A percentile compares a stretch with the other conserved stretches of the same genome.
These are phyloP conservation scores for Aegilops speltoides DNA, from an alignment of 176 grass and related monocot species.

Conservation along the genomic window DNA sequence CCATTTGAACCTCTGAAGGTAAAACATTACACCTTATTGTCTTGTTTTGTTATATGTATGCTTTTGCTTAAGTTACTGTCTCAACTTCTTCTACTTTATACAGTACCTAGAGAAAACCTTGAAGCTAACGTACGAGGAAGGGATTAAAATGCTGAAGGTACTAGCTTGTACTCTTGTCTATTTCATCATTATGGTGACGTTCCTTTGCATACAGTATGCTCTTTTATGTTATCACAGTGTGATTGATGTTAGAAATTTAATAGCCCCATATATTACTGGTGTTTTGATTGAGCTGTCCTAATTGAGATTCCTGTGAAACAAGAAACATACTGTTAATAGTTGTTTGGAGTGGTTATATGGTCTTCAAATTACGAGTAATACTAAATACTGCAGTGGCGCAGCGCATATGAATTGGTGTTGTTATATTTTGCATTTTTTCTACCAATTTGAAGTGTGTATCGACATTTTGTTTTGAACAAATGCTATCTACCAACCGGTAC, in stretches of 20 bases:
- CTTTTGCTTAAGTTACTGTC: neutral
- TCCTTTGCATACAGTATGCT: neutral
- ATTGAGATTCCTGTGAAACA: neutral
- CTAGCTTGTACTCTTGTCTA: neutral
- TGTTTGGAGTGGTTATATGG: neutral
- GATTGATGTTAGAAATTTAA: neutral
- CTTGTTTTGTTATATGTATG: neutral
- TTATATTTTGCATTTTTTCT: neutral
- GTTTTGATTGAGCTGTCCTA: neutral
- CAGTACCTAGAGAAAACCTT: conserved; percentile 92
- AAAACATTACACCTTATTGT: conserved; percentile 9
- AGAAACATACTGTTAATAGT: neutral
- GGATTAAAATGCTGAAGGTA: conserved; percentile 94
- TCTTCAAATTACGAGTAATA: neutral
- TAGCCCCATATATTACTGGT: neutral
- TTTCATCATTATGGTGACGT: neutral
- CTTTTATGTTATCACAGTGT: neutral
- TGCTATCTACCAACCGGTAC: neutral
- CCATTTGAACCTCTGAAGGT: conserved; percentile 90
- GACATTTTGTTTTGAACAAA: neutral
- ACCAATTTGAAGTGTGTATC: neutral
- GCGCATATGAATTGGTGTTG: neutral
- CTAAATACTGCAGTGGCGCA: neutral
- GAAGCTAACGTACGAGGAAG: conserved; percentile 79
- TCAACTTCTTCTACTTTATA: conserved; percentile 27